A percentile compares a stretch with the other conserved stretches of the same genome.
These are phyloP conservation scores for Leishmania mexicana DNA, from an alignment of 208 protist species.

Conservation along the genomic window DNA sequence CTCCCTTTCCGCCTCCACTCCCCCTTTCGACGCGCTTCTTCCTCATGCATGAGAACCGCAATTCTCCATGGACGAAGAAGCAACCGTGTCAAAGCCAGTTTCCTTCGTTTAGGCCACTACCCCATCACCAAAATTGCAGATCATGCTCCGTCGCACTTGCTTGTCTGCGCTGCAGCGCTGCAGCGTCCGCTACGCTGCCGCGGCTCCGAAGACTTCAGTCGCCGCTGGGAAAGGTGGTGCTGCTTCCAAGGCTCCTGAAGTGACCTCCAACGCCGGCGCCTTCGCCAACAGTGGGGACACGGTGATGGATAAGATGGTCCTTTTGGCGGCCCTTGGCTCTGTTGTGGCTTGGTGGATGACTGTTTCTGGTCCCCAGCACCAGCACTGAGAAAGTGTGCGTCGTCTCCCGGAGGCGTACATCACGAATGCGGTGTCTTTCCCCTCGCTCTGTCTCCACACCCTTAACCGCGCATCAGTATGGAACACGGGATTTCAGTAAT, in stretches of 20 bases:
- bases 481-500: neutral
- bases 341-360: slow-evolving; percentile 62
- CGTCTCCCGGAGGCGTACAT: neutral
- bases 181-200: slow-evolving; percentile 16
- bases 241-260: slow-evolving; percentile 24
- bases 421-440: too few species aligned
- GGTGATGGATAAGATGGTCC: slow-evolving; percentile 67
- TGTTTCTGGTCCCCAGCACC: slow-evolving; percentile 60
- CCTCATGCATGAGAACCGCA: neutral
- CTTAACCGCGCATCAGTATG: neutral
- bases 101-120: neutral
- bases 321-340: slow-evolving; percentile 38
- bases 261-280: slow-evolving; percentile 61
- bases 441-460: neutral
- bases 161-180: slow-evolving; percentile 32
- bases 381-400: slow-evolving; percentile 45
- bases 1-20: too few species aligned
- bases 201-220: slow-evolving; percentile 4
- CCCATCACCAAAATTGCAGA: neutral
- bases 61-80: neutral
- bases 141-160: slow-evolving; percentile 58
- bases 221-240: slow-evolving; percentile 23
- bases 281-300: slow-evolving; percentile 61
- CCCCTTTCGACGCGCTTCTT: neutral
- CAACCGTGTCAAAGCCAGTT: neutral